These are phyloP conservation scores for Pseudevernia furfuracea DNA, from an alignment of 495 filamentous ascomycete species.

Conservation along the genomic window DNA sequence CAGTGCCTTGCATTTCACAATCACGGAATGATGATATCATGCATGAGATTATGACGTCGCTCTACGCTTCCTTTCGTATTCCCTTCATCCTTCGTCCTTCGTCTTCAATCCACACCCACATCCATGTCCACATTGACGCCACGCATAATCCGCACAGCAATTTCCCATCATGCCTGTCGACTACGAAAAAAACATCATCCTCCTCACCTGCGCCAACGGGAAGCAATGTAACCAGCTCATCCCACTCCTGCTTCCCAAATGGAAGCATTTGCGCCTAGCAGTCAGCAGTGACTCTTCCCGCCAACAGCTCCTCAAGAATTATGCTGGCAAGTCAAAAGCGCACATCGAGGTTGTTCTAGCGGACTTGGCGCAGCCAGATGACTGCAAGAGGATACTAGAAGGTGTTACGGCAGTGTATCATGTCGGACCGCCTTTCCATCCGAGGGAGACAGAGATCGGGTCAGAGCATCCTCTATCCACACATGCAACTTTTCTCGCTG, in stretches of 20 bases:
- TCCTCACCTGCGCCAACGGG: slow-evolving; percentile 30
- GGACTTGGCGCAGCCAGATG: slow-evolving; percentile 25
- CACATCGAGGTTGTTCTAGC: slow-evolving; percentile 26
- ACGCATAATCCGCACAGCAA: neutral
- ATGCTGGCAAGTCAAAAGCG: slow-evolving; percentile 6
- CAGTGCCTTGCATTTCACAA: neutral
- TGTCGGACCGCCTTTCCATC: slow-evolving; percentile 24
- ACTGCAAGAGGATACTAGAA: slow-evolving; percentile 23
- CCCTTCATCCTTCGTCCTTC: too few species aligned
- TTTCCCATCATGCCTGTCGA: slow-evolving; percentile 5
- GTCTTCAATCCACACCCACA: too few species aligned
- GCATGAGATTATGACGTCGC: too few species aligned
- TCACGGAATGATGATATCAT: neutral
- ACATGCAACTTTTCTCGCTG: neutral
- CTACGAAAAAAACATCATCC: slow-evolving; percentile 21
- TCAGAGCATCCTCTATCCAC: neutral
- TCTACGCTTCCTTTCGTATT: too few species aligned
- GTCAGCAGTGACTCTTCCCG: slow-evolving; percentile 23
- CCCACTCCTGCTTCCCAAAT: slow-evolving; percentile 28
- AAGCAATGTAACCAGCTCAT: slow-evolving; percentile 28
- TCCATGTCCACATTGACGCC: neutral
- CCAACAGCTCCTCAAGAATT: slow-evolving; percentile 19
- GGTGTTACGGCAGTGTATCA: slow-evolving; percentile 24
- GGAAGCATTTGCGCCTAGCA: slow-evolving; percentile 29
- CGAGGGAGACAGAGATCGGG: slow-evolving; percentile 29